Evolutionary conservation across 2,329 filamentous ascomycete genomes (phyloP), one percentile per base, ranked within the genome.

Genomic region (Trichoderma sp.): DNA sequence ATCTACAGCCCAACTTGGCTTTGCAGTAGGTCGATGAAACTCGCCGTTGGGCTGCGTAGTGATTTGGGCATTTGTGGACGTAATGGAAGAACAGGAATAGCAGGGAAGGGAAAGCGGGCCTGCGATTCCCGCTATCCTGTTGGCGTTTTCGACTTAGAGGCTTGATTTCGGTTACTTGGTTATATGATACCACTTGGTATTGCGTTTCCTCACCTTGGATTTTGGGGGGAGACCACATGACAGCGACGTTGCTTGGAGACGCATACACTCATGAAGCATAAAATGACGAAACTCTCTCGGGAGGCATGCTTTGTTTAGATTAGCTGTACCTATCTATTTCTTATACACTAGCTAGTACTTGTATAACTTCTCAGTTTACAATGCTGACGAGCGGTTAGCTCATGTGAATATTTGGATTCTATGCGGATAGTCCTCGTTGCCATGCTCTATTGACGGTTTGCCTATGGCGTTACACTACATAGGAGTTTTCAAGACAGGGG

Each of bases 1-100:
- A 78, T 58, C 9, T 28, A 39, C 77, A 78, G 57, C 74, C 74
- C 21, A 73, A 74, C 61, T 75, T 78, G 76, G 66, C 74, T 56
- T 72, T 68, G 74, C 72, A 74, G 60, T 73, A 57, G 39, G 18
- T 8, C 12, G 12, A 28, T 39, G 36, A 56, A 58, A 15, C 4
- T 12, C 2, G 34, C n/a, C 32, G 18, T 58, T 30, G n/a, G 3
- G 18, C 8, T n/a, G 18, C 14, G 47, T 24, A 51, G n/a, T 24
- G 4, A 53, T 21, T 11, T 3, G 18, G 32, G 9, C 21, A 5
- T n/a, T 57, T 14, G 15, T 32, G 18, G 51, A 28, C 24, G 51
- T 58, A 53, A 30, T 34, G 57, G 24, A 47, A 63, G 28, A 34
- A 63, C 12, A 15, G 60, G 30, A 7, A 36, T 24, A 28, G 56